Base-by-base conservation (phyloP, 768 basidiomycete genomes). In the Lactifluus subvellereus region DNA sequence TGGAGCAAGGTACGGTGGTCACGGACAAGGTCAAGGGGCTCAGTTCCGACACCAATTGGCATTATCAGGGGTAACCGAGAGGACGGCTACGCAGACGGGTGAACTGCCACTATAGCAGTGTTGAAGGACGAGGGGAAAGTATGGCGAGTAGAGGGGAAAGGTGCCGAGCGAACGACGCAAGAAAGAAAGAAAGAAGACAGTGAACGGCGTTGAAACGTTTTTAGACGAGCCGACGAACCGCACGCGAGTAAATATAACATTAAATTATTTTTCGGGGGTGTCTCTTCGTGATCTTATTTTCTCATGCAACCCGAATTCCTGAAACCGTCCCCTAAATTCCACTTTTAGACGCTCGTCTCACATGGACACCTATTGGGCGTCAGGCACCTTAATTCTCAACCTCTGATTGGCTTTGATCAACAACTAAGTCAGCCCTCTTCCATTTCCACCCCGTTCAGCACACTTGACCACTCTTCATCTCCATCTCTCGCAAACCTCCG, bases 21-120 rank as follows among this genome's bases (percentile, higher is more conserved):
- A 35, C 49, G 59, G 59, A 67, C 61, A 45, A 64, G 56, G 62
- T 48, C 49, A 27, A 54, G 62, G 59, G 69, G 63, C 43, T 60
- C 43, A 27, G 32, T 9, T 30, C 13, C 54, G 54, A 37, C 48
- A 42, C 70, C 67, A 69, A 71, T 64, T 69, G 53, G 72, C 73
- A 74, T 74, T 71, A 70, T 72, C 72, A 66, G 69, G 49, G 66
- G 65, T 49, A 14, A 38, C 63, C 45, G 47, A 61, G 35, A 13
- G 43, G 18, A 54, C 59, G 66, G 64, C 60, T 37, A 35, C 35
- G 58, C 14, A 35, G 56, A 50, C 52, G 30, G 22, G 14, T 57
- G 69, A 40, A 38, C 48, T 33, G 45, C 66, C 67, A 65, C 67
- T 40, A 61, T 64, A 64, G 66, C 27, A 27, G 27, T 27, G 27